Conservation (phyloP, 345 rosid genomes). For the rapeseed (Brassica napus) region Da-Ae NC_063436.1:25973001-25973500, state of each 20-base stretch:
- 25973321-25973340: slow-evolving; percentile 27
- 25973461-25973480: slow-evolving; percentile 27
- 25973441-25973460: slow-evolving; percentile 31
- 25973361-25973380: slow-evolving; percentile 35
- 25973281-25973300: slow-evolving; percentile 37
- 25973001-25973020: not conserved
- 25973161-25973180: not conserved
- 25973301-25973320: slow-evolving; percentile 32
- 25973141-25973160: not conserved
- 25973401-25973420: slow-evolving; percentile 11
- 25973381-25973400: slow-evolving; percentile 36
- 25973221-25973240: slow-evolving; percentile 33
- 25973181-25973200: slow-evolving; percentile 5
- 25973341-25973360: slow-evolving; percentile 12
- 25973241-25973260: slow-evolving; percentile 30
- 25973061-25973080: not conserved
- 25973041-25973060: too few relatives aligned
- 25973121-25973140: not conserved
- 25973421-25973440: slow-evolving; percentile 32
- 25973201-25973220: slow-evolving; percentile 31
- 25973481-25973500: not conserved
- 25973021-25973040: not conserved
- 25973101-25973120: slow-evolving; percentile 1
- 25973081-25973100: slow-evolving; percentile 6
- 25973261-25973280: slow-evolving; percentile 34